Conservation (phyloP, 176 grass and related monocot genomes). For the Aechmea fasciata region DNA sequence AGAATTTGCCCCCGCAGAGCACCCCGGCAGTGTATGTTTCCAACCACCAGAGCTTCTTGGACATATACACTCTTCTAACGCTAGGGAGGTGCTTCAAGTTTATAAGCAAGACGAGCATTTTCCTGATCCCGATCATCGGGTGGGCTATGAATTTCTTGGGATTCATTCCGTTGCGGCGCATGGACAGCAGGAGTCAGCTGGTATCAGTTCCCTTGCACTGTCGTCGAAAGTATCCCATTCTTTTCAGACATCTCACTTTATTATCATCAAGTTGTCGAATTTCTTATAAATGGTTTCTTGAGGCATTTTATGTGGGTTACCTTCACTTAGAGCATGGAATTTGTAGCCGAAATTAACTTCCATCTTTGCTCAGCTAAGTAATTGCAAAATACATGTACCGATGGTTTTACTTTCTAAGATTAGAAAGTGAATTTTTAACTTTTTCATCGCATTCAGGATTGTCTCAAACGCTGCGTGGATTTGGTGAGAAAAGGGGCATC, state of each 20-base stretch:
- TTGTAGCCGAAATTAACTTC: too few relatives aligned
- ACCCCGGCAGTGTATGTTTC: conserved; percentile 77
- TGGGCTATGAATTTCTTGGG: conserved; percentile 97
- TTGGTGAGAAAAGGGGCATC: conserved; percentile 65
- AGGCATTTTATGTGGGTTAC: not conserved
- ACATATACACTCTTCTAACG: conserved; percentile 83
- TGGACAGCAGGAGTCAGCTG: conserved; percentile 90
- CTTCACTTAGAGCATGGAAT: too few relatives aligned
- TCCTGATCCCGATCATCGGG: conserved; percentile 83
- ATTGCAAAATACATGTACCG: too few relatives aligned
- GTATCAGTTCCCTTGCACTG: conserved; percentile 33
- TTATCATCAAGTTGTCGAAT: not conserved
- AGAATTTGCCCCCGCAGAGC: conserved; percentile 68
- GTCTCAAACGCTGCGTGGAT: conserved; percentile 78
- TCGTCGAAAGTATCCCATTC: not conserved
- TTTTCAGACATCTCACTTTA: not conserved
- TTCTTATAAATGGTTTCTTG: not conserved
- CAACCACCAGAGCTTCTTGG: conserved; percentile 94
- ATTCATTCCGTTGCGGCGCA: conserved; percentile 71
- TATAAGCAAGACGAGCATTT: conserved; percentile 98
- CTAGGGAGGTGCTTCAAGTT: conserved; percentile 85
- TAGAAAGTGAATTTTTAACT: conserved; percentile 1
- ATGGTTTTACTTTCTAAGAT: not conserved
- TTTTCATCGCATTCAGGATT: conserved; percentile 51
- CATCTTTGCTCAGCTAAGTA: not conserved